Evolutionary conservation across 2,329 filamentous ascomycete species (phyloP), one percentile per base, ranked within the genome.

Genomic region (Corniculantispora saksenae): DNA sequence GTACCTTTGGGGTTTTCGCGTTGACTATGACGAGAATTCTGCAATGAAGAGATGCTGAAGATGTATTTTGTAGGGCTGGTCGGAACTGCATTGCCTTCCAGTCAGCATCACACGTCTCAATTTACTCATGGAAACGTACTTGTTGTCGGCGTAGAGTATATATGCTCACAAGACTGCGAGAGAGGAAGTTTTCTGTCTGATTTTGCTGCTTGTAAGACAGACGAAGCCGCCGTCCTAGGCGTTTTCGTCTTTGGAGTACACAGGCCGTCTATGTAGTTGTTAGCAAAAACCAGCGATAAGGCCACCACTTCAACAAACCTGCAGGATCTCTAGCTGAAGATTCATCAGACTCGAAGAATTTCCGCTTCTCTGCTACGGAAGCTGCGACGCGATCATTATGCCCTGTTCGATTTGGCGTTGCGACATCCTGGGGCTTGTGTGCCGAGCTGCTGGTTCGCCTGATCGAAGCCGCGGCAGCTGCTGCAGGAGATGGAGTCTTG

Each of bases 311-410:
- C 15, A 4, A 25, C 38, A 10, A 19, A 63, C 60, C 51, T 48
- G 40, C 10, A n/a, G 9, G 12, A 15, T 45, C 40, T 19, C 40
- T 57, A 2, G 12, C 3, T 1, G 21, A 40, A 5, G 56, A 6
- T 29, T 3, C 10, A 12, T 21, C 40, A n/a, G 45, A 32, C 53
- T 73, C 72, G 51, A 73, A 73, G 12, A 73, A 43, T 25, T 56
- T 70, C 50, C 68, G 66, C 51, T 67, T 68, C 56, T 73, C 71
- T 17, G 70, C 70, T n/a, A 73, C 71, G 15, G 68, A 57, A 10
- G 69, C 35, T 15, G 61, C 35, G 7, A 50, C 9, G 8, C 21
- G 35, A 19, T 43, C 54, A 21, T 29, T 57, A n/a, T 23, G 21
- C n/a, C 10, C 40, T 13, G 53, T 12, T 19, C 40, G 40, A 6